Evolutionary conservation across 495 filamentous ascomycete genomes (phyloP).

Genomic region (Pseudotulostoma volvatum): DNA sequence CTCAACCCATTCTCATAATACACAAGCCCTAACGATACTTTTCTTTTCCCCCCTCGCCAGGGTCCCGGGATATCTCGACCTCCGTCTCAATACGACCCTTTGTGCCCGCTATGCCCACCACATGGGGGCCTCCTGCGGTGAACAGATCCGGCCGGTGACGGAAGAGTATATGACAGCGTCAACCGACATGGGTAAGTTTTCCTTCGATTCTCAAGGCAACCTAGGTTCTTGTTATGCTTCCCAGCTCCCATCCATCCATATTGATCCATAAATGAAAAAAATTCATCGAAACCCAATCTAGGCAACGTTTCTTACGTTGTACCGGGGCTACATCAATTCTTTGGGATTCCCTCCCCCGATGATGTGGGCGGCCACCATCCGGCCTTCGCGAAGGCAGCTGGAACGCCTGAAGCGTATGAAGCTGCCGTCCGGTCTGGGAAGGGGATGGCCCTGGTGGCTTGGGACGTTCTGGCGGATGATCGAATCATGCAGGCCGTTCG

Average conservation of each 20-base stretch:
- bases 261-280: background rate
- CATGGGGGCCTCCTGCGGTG: constrained; percentile 32
- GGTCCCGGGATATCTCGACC: constrained; percentile 38
- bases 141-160: constrained; percentile 28
- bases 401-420: constrained; percentile 35
- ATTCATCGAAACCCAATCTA: constrained; percentile 9
- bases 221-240: too few species aligned
- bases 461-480: constrained; percentile 34
- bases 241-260: too few species aligned
- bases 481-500: constrained; percentile 23
- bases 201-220: too few species aligned
- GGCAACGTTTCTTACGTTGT: constrained; percentile 49
- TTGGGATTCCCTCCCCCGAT: constrained; percentile 32
- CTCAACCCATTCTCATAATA: too few species aligned
- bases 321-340: constrained; percentile 43
- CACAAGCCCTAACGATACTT: too few species aligned
- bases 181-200: constrained; percentile 40
- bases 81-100: constrained; percentile 42
- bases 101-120: constrained; percentile 34
- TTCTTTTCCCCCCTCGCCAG: too few species aligned
- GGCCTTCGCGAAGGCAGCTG: constrained; percentile 39
- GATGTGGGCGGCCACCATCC: constrained; percentile 42
- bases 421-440: constrained; percentile 38
- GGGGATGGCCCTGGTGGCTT: constrained; percentile 34
- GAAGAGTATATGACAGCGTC: constrained; percentile 33